Evolutionary conservation across 768 basidiomycete genomes (phyloP).

Genomic region (Serendipita sp.): DNA sequence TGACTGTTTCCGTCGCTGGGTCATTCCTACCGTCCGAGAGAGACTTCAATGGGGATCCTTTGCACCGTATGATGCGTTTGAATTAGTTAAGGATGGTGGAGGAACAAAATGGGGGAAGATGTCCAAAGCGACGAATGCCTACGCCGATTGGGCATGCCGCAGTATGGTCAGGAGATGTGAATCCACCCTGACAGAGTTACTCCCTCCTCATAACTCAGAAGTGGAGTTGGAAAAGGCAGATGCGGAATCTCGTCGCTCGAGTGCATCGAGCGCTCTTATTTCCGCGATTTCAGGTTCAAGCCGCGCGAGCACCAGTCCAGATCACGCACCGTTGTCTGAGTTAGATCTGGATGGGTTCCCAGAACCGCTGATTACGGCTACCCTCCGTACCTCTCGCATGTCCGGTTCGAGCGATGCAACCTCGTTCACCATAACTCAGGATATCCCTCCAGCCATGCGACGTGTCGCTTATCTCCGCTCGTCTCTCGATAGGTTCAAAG

Average conservation of each 20-base stretch:
- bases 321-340: background rate
- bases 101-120: background rate
- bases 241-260: background rate
- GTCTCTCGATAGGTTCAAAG: background rate
- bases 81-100: background rate
- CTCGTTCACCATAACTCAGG: background rate
- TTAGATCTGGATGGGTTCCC: background rate
- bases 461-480: background rate
- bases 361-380: background rate
- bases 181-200: background rate
- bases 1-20: slow-evolving; percentile 1
- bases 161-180: background rate
- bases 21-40: background rate
- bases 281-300: background rate
- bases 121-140: slow-evolving; percentile 3
- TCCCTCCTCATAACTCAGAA: no score
- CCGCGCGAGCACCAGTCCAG: background rate
- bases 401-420: background rate
- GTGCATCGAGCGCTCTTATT: background rate
- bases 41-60: background rate
- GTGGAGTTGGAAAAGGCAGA: background rate
- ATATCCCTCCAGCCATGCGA: background rate
- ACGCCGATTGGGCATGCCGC: slow-evolving; percentile 1
- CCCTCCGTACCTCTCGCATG: background rate
- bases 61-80: background rate